Percentiles rank a stretch among this genome's conserved stretches.
These are phyloP conservation scores for Gyromitra esculenta DNA, from an alignment of 2,329 filamentous ascomycete genomes.

Conservation along the genomic window DNA sequence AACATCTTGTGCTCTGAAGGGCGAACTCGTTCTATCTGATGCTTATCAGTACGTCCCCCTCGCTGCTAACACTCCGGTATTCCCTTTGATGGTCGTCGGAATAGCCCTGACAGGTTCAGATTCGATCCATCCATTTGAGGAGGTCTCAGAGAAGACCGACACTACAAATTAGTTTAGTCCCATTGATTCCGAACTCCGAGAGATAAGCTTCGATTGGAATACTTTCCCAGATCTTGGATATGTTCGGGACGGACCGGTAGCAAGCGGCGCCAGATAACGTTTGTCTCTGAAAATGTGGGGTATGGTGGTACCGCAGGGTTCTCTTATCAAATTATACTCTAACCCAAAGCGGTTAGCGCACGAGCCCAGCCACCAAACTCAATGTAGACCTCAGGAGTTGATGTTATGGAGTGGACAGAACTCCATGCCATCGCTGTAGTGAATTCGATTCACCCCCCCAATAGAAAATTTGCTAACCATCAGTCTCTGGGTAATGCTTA, in stretches of 20 bases:
- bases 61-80: not conserved
- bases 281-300: constrained; percentile 6
- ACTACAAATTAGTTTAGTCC: constrained; percentile 3
- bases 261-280: constrained; percentile 7
- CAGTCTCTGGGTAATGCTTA: too few species aligned
- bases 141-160: not conserved
- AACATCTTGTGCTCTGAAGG: not conserved
- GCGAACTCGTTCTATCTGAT: not conserved
- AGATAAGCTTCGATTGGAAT: constrained; percentile 7
- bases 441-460: not conserved
- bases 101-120: not conserved
- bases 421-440: not conserved
- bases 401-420: not conserved
- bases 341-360: not conserved
- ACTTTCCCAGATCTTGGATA: constrained; percentile 11
- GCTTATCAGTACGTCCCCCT: constrained; percentile 1
- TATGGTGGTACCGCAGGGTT: constrained; percentile 14
- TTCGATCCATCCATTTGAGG: not conserved
- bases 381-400: not conserved
- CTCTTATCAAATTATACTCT: not conserved
- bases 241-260: constrained; percentile 27
- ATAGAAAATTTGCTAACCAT: not conserved
- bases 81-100: not conserved
- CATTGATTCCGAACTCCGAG: constrained; percentile 9
- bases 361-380: not conserved